A percentile compares a stretch with the other conserved stretches of the same genome.
These are phyloP conservation scores for Syzygium grande DNA, from an alignment of 345 rosid species.

Conservation along the genomic window DNA sequence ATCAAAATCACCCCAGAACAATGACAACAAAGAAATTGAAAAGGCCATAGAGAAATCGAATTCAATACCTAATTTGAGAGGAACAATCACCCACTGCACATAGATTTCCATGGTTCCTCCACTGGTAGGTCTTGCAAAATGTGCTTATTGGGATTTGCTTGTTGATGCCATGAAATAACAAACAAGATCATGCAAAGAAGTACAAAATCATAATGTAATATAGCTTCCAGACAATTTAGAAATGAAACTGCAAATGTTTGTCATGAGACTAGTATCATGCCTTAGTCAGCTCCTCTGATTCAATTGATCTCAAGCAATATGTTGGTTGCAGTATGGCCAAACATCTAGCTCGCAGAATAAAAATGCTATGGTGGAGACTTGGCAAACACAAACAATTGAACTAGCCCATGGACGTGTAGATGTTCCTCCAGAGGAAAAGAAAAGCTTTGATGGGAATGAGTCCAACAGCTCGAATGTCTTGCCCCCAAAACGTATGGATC, in stretches of 20 bases:
- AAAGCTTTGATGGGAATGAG: background rate
- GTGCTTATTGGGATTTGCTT: background rate
- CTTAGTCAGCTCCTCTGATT: background rate
- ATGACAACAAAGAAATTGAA: background rate
- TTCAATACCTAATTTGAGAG: background rate
- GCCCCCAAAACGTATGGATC: background rate
- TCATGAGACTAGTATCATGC: background rate
- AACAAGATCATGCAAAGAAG: background rate
- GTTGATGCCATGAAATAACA: background rate
- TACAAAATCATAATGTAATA: background rate
- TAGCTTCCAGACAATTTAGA: background rate
- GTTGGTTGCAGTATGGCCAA: background rate
- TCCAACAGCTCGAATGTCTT: background rate
- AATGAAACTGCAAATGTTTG: background rate
- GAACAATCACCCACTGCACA: background rate
- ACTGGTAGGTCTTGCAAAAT: background rate
- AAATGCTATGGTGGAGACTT: background rate
- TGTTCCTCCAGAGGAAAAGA: background rate
- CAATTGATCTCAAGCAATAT: background rate
- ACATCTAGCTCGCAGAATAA: background rate
- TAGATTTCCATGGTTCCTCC: background rate
- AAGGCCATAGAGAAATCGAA: background rate
- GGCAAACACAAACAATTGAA: background rate
- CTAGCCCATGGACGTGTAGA: background rate
- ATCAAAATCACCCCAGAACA: background rate